phyloP scores from a whole-genome alignment of 495 filamentous ascomycete genomes.

The Xylaria acuta region DNA sequence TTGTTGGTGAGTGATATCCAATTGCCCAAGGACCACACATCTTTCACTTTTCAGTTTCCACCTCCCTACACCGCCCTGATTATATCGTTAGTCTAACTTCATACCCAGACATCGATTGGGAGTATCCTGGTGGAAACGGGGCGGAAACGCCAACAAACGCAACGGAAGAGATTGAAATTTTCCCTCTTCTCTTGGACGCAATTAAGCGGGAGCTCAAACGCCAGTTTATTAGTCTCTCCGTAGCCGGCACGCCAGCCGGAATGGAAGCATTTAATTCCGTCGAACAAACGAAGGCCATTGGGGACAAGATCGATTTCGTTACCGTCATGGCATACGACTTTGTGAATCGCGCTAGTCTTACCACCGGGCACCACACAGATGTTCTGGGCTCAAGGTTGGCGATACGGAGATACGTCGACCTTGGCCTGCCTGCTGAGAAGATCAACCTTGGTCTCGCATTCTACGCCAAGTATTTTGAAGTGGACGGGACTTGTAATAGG shows the following conservation, averaged over 20 bases:
- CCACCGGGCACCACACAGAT: constrained; percentile 62
- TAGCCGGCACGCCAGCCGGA: constrained; percentile 59
- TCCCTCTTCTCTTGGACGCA: constrained; percentile 58
- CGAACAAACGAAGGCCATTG: constrained; percentile 59
- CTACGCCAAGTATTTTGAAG: constrained; percentile 71
- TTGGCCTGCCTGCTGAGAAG: constrained; percentile 58
- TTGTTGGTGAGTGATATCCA: constrained; percentile 43
- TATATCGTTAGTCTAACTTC: neutral
- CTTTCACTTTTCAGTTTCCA: neutral
- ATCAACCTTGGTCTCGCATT: constrained; percentile 70
- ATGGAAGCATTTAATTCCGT: constrained; percentile 64
- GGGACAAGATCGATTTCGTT: constrained; percentile 63
- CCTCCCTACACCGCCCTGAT: neutral
- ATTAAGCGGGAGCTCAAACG: constrained; percentile 60
- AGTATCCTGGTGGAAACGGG: constrained; percentile 71
- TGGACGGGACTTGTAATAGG: constrained; percentile 41
- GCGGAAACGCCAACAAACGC: constrained; percentile 62
- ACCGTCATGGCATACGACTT: constrained; percentile 74
- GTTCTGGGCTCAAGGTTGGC: constrained; percentile 53
- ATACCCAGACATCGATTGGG: constrained; percentile 63
- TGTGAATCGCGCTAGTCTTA: constrained; percentile 66
- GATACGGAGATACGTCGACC: constrained; percentile 59
- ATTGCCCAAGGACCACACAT: neutral
- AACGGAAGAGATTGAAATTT: constrained; percentile 64
- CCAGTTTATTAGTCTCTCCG: constrained; percentile 64